These are phyloP conservation scores for Kwoniella dendrophila DNA, from an alignment of 768 basidiomycete species.

Conservation along the genomic window DNA sequence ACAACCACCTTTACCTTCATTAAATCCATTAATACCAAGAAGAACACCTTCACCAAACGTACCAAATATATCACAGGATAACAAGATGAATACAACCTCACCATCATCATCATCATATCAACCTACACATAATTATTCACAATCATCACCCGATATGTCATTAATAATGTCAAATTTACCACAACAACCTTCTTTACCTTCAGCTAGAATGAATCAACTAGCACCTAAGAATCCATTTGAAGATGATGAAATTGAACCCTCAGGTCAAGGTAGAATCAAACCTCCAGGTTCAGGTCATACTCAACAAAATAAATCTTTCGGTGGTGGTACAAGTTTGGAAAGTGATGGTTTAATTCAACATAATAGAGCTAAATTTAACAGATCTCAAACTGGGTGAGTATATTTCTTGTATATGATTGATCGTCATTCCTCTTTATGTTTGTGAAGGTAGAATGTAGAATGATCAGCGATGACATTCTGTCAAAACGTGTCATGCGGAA, in stretches of 20 bases:
- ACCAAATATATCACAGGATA: neutral
- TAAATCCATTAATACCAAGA: conserved; percentile 26
- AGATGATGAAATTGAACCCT: conserved; percentile 38
- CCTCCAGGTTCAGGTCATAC: conserved; percentile 19
- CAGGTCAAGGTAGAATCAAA: conserved; percentile 21
- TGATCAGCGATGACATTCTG: neutral
- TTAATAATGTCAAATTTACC: neutral
- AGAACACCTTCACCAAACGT: conserved; percentile 29
- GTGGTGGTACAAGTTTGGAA: conserved; percentile 8
- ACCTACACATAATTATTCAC: conserved; percentile 20
- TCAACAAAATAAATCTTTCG: conserved; percentile 2
- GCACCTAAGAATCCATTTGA: conserved; percentile 34
- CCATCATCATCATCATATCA: neutral
- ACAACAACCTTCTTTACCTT: conserved; percentile 28
- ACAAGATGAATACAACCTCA: neutral
- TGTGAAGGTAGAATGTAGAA: neutral
- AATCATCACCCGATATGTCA: conserved; percentile 28
- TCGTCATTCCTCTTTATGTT: neutral
- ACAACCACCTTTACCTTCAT: conserved; percentile 20
- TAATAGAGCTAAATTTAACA: conserved; percentile 28
- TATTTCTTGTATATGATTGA: neutral
- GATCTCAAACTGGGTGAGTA: conserved; percentile 37
- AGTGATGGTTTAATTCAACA: conserved; percentile 19
- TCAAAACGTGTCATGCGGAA: neutral
- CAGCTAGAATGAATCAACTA: conserved; percentile 19